Percentiles rank a stretch among this genome's conserved stretches.
Evolutionary conservation across 257 asterid genomes (phyloP).

Genomic region (Fraxinus cuspidata): DNA sequence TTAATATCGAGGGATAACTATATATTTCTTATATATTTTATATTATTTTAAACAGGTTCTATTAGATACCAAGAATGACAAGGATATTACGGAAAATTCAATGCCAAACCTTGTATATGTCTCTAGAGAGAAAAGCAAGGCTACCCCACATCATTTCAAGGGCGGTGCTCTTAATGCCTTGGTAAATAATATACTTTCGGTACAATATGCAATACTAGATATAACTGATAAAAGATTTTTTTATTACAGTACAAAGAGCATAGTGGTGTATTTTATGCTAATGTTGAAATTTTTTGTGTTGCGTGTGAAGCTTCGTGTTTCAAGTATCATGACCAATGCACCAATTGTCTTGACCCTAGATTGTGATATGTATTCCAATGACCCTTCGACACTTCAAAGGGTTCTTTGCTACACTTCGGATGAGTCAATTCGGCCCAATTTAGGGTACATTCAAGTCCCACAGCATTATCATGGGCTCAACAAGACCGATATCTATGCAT

Average conservation of each 20-base stretch:
- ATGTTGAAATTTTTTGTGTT: not conserved
- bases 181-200: conserved; percentile 32
- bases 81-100: conserved; percentile 37
- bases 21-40: too few species aligned
- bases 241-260: too few species aligned
- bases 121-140: conserved; percentile 58
- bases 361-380: conserved; percentile 84
- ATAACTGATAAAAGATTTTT: too few species aligned
- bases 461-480: conserved; percentile 66
- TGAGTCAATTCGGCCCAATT: conserved; percentile 36
- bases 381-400: conserved; percentile 55
- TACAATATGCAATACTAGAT: too few species aligned
- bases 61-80: conserved; percentile 38
- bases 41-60: conserved; percentile 41
- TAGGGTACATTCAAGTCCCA: conserved; percentile 71
- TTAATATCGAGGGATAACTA: too few species aligned
- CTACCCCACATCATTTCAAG: conserved; percentile 63
- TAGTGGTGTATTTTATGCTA: not conserved
- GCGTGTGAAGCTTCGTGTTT: conserved; percentile 59
- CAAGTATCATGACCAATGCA: conserved; percentile 69
- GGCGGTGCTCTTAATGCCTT: conserved; percentile 83
- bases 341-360: conserved; percentile 69
- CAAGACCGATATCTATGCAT: conserved; percentile 59
- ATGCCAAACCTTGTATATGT: conserved; percentile 74
- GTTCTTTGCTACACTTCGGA: conserved; percentile 44